Evolutionary conservation across 2,329 filamentous ascomycete genomes (phyloP), one percentile per base, ranked within the genome.

Genomic region (Fusarium sp.): DNA sequence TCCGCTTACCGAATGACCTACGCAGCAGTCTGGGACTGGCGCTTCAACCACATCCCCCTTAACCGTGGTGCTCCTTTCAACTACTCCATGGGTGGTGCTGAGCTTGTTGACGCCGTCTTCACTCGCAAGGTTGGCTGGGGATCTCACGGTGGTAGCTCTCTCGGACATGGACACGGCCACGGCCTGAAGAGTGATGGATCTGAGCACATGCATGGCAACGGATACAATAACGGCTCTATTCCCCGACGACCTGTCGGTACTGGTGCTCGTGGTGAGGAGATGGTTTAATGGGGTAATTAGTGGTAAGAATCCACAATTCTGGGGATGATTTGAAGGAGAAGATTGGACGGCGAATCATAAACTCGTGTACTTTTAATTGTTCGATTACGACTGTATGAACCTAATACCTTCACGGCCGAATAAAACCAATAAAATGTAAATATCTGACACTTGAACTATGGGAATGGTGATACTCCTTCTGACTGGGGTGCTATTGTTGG

Each of bases 1-100:
- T 88, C 86, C 3, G 80, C 87, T 1, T 93, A 93, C 79, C 85
- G 92, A 60, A 92, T 92, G 90, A 86, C 88, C 5, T 94, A 92
- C 74, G 90, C 90, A 1, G 84, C 87, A 13, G 84, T 93, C 57
- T 93, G 90, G 89, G 90, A 93, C 79, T 93, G 89, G 85, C 83
- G 90, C 32, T 91, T 79, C 72, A 88, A 88, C 78, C 91, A 93
- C 78, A 87, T 93, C 37, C 91, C 91, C 23, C 85, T 93, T 9
- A 87, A 89, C 73, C 86, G 90, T 25, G 84, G 86, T 46, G 82
- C 85, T 25, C 85, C 89, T 0, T 91, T 90, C 76, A 81, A 83
- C 28, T 90, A 89, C 69, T 83, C 73, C 13, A 43, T 73, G n/a
- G 82, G 81, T 1, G 79, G 80, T 11, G 81, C 79, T 8, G 86